Base-by-base conservation (phyloP, 805 yeast genomes). In the Wickerhamomyces ciferrii region DNA sequence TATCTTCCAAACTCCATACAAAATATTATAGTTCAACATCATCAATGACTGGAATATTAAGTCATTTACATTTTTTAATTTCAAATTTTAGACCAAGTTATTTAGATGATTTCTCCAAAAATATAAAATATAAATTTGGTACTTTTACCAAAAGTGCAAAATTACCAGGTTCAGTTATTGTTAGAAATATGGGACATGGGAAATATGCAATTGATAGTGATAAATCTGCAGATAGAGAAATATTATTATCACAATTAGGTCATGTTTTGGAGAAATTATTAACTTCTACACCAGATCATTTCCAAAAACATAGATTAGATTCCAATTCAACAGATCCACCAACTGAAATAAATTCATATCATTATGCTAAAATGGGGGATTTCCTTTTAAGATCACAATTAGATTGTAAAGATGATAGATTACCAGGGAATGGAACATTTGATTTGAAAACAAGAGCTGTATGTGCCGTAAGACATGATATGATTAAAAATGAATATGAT, bases 401-500 rank as follows among this genome's bases (percentile, higher is more conserved):
- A 41, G 99, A 92, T 65, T 89, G 97, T 48, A 70, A 72, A 49
- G 91, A 89, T 63, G 62, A 72, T 0, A 67, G 87, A 34, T 69
- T 94, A 34, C 97, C 97, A 0, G 96, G 96, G 0, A 82, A 84
- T 4, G 97, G 97, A 0, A 83, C 90, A 0, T 92, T 94, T 71
- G 99, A 92, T 65, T 67, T 92, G 47, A 92, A 92, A 58, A 87
- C 97, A 0, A 70, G 99, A 51, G 98, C 97, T 0, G 96, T 86
- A 0, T 81, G 89, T 47, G 87, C 96, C 0, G 81, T 92, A 0
- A 72, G 98, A 40, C 79, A 85, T 61, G 96, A 92, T 65, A 63
- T 84, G 38, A 70, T 75, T 43, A 69, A 71, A 42, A 75, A 75
- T 46, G 82, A 81, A 19, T 45, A 47, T 27, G 49, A 50, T 17